These are phyloP conservation scores for sorghum (Sorghum bicolor) DNA, from an alignment of 176 grass and related monocot genomes.

Conservation along the genomic window Sorghum_bicolor_NCBIv3 NC_012872.2:54121501-54122000, in stretches of 20 bases:
- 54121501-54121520: background rate
- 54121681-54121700: background rate
- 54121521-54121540: background rate
- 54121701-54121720: background rate
- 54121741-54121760: background rate
- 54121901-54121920: background rate
- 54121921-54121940: background rate
- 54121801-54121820: background rate
- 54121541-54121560: background rate
- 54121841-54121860: background rate
- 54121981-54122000: background rate
- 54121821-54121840: background rate
- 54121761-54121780: background rate
- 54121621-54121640: background rate
- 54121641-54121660: background rate
- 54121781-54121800: background rate
- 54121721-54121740: background rate
- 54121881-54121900: background rate
- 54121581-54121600: slow-evolving; percentile 18
- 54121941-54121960: background rate
- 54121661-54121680: background rate
- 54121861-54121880: background rate
- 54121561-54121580: background rate
- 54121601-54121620: background rate
- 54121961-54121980: background rate